These are phyloP conservation scores for Ceratocystis smalleyi DNA, from an alignment of 2,329 filamentous ascomycete genomes.

Conservation along the genomic window DNA sequence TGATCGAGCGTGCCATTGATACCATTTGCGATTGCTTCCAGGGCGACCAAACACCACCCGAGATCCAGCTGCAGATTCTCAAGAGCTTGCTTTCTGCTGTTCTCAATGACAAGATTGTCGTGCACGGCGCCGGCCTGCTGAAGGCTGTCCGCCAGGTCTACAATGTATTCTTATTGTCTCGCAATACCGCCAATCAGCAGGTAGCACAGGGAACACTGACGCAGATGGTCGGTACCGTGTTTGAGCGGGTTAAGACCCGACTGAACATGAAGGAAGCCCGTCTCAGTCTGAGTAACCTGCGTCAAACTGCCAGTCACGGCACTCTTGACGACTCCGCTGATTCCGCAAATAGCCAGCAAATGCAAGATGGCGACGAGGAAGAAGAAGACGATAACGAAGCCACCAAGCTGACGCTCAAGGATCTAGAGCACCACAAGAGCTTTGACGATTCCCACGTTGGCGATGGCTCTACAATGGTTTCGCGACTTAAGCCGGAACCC, in stretches of 20 bases:
- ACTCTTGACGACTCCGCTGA: constrained; percentile 28
- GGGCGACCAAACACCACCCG: constrained; percentile 78
- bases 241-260: constrained; percentile 78
- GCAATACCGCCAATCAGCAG: constrained; percentile 87
- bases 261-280: constrained; percentile 77
- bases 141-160: constrained; percentile 97
- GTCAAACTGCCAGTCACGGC: constrained; percentile 36
- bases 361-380: constrained; percentile 26
- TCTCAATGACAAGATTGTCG: constrained; percentile 95
- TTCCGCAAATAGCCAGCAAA: constrained; percentile 23
- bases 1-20: constrained; percentile 96
- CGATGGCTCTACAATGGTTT: constrained; percentile 52
- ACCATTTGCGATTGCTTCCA: constrained; percentile 99
- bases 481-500: constrained; percentile 37
- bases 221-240: constrained; percentile 97
- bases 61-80: constrained; percentile 94
- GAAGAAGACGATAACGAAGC: constrained; percentile 27
- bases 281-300: constrained; percentile 39
- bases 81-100: constrained; percentile 92
- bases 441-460: constrained; percentile 53
- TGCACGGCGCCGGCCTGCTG: constrained; percentile 85
- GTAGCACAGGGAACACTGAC: constrained; percentile 92
- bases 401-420: constrained; percentile 47
- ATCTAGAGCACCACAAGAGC: constrained; percentile 51
- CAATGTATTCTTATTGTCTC: constrained; percentile 94